Evolutionary conservation across 805 yeast species (phyloP).

Genomic region (Metschnikowia shivogae): DNA sequence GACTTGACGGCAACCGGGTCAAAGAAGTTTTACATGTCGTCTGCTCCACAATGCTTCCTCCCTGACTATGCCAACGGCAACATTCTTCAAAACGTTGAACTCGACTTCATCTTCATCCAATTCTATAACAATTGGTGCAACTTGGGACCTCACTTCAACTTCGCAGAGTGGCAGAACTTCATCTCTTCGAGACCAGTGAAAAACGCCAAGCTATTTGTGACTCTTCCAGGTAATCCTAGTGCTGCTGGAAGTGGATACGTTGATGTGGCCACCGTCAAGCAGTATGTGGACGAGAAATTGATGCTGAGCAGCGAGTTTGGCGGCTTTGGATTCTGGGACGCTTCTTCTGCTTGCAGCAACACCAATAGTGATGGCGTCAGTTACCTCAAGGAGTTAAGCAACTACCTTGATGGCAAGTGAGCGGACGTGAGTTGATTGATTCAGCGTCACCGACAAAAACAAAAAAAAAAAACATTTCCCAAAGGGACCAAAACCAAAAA

Average conservation of each 20-base stretch:
- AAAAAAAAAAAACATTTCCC: not conserved
- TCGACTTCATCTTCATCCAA: conserved; percentile 83
- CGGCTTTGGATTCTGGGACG: conserved; percentile 85
- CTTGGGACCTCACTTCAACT: conserved; percentile 48
- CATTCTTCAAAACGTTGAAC: conserved; percentile 45
- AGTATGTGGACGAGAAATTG: conserved; percentile 12
- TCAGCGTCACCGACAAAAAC: not conserved
- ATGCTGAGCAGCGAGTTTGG: conserved; percentile 40
- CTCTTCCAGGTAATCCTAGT: conserved; percentile 54
- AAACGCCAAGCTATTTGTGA: conserved; percentile 64
- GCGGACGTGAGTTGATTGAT: not conserved
- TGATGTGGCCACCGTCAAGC: conserved; percentile 18
- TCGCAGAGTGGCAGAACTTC: conserved; percentile 60
- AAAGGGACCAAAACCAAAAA: no score
- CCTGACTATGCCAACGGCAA: conserved; percentile 62
- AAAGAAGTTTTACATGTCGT: conserved; percentile 68
- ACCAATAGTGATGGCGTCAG: conserved; percentile 18
- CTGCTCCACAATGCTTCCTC: conserved; percentile 90
- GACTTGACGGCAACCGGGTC: conserved; percentile 21
- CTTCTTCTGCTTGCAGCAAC: conserved; percentile 53
- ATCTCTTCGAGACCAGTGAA: conserved; percentile 62
- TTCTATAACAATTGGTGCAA: conserved; percentile 80
- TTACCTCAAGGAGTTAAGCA: conserved; percentile 8
- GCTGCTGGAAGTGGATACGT: conserved; percentile 60
- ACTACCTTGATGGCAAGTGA: not conserved